Percentiles rank a stretch among this genome's conserved stretches.
phyloP scores from a whole-genome alignment of 768 basidiomycete species.

The Fomitopsis pulvina region DNA sequence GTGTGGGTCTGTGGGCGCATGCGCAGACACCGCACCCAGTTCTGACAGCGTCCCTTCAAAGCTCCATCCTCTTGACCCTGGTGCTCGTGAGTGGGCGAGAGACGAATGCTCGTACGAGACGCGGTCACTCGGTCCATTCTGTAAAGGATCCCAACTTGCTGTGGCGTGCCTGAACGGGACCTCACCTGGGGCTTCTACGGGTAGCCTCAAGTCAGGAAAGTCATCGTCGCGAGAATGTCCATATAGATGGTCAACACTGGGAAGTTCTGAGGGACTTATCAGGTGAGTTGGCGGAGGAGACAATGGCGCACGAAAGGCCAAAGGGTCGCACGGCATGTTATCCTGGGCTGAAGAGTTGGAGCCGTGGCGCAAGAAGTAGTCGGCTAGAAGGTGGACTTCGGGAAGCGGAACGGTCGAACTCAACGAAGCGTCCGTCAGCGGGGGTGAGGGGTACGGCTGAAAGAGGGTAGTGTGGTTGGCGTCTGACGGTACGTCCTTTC shows the following conservation, averaged over 20 bases:
- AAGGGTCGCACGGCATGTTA: conserved; percentile 12
- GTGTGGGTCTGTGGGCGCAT: conserved; percentile 3
- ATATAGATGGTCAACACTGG: neutral
- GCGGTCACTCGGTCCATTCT: conserved; percentile 1
- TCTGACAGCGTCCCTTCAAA: neutral
- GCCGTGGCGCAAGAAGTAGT: conserved; percentile 4
- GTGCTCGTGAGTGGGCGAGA: neutral
- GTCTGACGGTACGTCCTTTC: conserved; percentile 9
- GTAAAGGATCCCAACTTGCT: neutral
- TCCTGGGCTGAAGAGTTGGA: neutral
- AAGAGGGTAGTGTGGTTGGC: neutral
- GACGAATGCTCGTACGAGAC: neutral
- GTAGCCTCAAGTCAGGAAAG: neutral
- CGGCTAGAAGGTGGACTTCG: conserved; percentile 6
- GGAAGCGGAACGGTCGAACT: conserved; percentile 17
- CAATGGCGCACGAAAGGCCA: conserved; percentile 8
- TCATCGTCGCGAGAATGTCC: neutral
- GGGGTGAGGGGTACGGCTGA: conserved; percentile 17
- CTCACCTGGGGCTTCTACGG: neutral
- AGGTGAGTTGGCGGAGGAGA: conserved; percentile 16
- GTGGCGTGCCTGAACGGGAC: neutral
- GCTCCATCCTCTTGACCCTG: neutral
- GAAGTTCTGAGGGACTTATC: conserved; percentile 10
- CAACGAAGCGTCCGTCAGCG: conserved; percentile 17
- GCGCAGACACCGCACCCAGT: neutral